Base-by-base conservation (phyloP, 2,329 filamentous ascomycete genomes). In the Fusarium burgessii region DNA sequence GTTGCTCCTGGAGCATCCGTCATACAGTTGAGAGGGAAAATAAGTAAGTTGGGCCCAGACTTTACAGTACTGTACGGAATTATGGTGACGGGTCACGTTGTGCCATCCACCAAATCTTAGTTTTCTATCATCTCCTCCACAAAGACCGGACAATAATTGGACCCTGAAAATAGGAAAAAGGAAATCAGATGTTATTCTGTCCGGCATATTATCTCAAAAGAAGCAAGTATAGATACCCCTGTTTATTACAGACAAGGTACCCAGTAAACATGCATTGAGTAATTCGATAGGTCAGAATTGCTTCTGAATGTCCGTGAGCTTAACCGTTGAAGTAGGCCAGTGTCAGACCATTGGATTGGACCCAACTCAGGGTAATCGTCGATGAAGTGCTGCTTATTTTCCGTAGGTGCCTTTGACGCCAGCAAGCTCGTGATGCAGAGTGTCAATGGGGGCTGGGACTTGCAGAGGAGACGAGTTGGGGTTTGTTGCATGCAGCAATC, bases 361-460 rank as follows among this genome's bases (percentile, higher is more conserved):
- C n/a, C 35, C 25, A 29, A 38, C 40, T 55, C 47, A 40, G 52
- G 59, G 68, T 43, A 61, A 70, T 66, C 52, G 59, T 71, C 68
- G 69, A 69, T 65, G 42, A 57, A 49, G 38, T 27, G 41, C 64
- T 52, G 58, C 62, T 67, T 68, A 62, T 67, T 67, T 50, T 51
- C 57, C 38, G 52, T 42, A 49, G 52, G 57, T 32, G 29, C 7
- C 25, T 60, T 32, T 29, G 46, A 50, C 47, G 57, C 45, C 40
- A 58, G 45, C 55, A 68, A 47, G 68, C 69, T 66, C 68, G 69
- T 72, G 70, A 73, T 68, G 60, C 46, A 65, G 52, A 51, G 58
- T 62, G 42, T 60, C 57, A 69, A 62, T 47, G 69, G 69, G 61
- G 62, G 68, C 66, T 62, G 65, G 65, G 58, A 41, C 57, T 49